Conservation (phyloP, 2,329 filamentous ascomycete genomes). For the Ceratocystiopsis sp. region DNA sequence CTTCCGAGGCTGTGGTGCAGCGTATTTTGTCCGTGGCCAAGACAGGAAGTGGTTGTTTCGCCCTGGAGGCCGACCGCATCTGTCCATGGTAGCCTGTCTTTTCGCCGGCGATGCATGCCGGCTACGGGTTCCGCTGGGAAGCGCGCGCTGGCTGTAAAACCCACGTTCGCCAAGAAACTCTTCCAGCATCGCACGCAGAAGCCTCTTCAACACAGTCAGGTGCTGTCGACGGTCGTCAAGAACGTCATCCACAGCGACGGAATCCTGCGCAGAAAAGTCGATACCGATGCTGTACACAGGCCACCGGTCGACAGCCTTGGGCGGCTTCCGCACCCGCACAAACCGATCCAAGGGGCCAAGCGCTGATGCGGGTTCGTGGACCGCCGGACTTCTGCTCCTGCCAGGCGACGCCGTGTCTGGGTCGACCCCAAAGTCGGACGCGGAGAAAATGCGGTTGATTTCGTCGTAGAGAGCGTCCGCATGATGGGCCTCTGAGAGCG, state of each 20-base stretch:
- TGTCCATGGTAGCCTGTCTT: not conserved
- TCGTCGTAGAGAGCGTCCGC: conserved; percentile 57
- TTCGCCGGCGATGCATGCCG: not conserved
- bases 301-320: conserved; percentile 61
- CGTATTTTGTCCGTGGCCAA: conserved; percentile 5
- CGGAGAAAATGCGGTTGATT: conserved; percentile 59
- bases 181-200: conserved; percentile 50
- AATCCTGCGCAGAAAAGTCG: conserved; percentile 15
- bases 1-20: not conserved
- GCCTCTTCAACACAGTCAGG: conserved; percentile 39
- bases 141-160: conserved; percentile 29
- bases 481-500: conserved; percentile 37
- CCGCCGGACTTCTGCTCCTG: too few species aligned
- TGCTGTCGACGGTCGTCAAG: conserved; percentile 29
- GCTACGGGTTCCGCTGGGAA: too few species aligned
- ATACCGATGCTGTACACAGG: conserved; percentile 81
- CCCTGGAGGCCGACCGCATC: too few species aligned
- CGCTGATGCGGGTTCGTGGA: too few species aligned
- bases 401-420: too few species aligned
- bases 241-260: conserved; percentile 19
- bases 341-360: conserved; percentile 21
- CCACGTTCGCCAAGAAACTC: conserved; percentile 62
- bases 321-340: conserved; percentile 21
- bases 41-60: conserved; percentile 1
- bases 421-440: conserved; percentile 54